Evolutionary conservation across 176 grass and related monocot genomes (phyloP).

Genomic region (Oryza longistaminata): DNA sequence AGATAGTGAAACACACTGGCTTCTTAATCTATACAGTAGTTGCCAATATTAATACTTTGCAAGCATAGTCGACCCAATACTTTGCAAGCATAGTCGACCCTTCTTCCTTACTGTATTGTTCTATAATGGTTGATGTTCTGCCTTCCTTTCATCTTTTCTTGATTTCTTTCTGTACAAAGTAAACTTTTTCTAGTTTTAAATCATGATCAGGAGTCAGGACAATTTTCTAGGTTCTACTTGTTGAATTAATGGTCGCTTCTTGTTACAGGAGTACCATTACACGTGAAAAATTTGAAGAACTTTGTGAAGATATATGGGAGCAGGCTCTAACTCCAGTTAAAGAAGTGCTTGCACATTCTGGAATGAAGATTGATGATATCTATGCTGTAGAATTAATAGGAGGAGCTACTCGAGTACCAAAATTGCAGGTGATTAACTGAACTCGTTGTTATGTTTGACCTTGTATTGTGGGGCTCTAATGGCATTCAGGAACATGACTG

Average conservation of each 20-base stretch:
- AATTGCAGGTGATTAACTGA: slow-evolving; percentile 70
- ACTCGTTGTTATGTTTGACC: slow-evolving; percentile 6
- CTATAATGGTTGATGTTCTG: slow-evolving; percentile 7
- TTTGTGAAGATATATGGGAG: slow-evolving; percentile 97
- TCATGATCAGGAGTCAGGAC: neutral
- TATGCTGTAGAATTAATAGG: slow-evolving; percentile 97
- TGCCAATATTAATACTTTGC: slow-evolving; percentile 1
- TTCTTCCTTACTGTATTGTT: neutral
- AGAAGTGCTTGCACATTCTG: slow-evolving; percentile 75
- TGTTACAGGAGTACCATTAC: slow-evolving; percentile 91
- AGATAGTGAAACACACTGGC: neutral
- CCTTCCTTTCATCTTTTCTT: slow-evolving; percentile 16
- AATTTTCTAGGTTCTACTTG: slow-evolving; percentile 15
- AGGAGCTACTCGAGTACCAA: slow-evolving; percentile 94
- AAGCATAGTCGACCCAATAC: neutral
- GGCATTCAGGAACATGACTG: neutral
- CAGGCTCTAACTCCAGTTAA: slow-evolving; percentile 82
- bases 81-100: neutral
- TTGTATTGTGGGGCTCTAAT: neutral
- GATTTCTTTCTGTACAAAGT: neutral
- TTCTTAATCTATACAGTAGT: neutral
- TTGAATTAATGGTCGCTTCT: slow-evolving; percentile 13
- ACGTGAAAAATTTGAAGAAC: slow-evolving; percentile 97
- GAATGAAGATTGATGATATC: slow-evolving; percentile 85
- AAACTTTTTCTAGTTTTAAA: slow-evolving; percentile 1